phyloP scores from a whole-genome alignment of 805 yeast genomes.

The Saccharomycopsis malanga region DNA sequence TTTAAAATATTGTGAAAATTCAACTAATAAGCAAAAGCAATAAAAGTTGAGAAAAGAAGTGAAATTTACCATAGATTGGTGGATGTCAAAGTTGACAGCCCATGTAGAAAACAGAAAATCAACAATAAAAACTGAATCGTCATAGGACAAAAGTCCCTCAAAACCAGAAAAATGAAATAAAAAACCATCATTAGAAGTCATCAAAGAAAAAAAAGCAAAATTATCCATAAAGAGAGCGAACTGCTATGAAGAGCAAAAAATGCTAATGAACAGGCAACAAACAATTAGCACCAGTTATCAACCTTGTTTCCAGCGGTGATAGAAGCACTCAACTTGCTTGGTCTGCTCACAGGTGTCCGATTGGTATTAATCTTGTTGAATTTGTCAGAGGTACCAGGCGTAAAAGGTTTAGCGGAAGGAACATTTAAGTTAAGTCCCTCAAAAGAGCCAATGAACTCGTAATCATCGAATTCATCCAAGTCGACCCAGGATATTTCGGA shows the following conservation, averaged over 20 bases:
- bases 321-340: background rate
- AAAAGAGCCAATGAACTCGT: conserved; percentile 12
- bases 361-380: background rate
- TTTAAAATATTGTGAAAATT: too few relatives aligned
- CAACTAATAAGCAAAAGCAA: too few relatives aligned
- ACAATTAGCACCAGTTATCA: background rate
- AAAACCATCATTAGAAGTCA: too few relatives aligned
- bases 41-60: too few relatives aligned
- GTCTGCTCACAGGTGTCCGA: background rate
- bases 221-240: too few relatives aligned
- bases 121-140: too few relatives aligned
- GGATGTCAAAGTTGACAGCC: too few relatives aligned
- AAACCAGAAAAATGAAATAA: too few relatives aligned
- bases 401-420: background rate
- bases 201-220: too few relatives aligned
- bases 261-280: background rate
- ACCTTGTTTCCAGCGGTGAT: background rate
- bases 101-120: too few relatives aligned
- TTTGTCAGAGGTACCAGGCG: background rate
- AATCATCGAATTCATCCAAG: conserved; percentile 11
- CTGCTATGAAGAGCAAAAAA: background rate
- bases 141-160: too few relatives aligned
- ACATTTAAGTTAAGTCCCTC: conserved; percentile 4
- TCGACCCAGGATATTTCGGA: conserved; percentile 9
- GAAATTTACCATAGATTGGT: too few relatives aligned